Evolutionary conservation across 1,284 basidiomycete genomes (phyloP), one percentile per base, ranked within the genome.

Genomic region (Pyrrhoderma lamaoense): DNA sequence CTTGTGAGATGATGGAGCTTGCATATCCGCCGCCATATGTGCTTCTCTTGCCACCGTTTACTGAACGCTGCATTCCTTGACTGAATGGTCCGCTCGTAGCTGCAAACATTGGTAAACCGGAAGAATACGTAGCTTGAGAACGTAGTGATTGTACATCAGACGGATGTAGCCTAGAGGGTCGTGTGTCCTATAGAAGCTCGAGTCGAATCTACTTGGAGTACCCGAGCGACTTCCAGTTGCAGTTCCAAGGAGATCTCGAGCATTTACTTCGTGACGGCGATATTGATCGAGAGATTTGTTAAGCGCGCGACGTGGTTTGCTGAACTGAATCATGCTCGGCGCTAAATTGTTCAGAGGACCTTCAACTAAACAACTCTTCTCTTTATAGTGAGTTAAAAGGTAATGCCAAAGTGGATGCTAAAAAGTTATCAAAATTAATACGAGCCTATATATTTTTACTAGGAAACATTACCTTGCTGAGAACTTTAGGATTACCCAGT

Each of bases 351-450:
- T 95, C 48, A 99, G 75, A 1, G 94, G 92, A 2, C 96, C 96
- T 67, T 99, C 96, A 23, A 99, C 96, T 45, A 99, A 82, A 62
- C 83, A 86, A 52, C 75, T 82, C 68, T 90, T 93, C 70, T 98
- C 95, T 72, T 99, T 99, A 81, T 95, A 99, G 66, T 99, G 96
- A 0, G 93, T 96, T 49, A 99, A 77, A 49, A 99, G 82, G 65
- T 95, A 94, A 66, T 99, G 93, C 96, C 96, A 99, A 8, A 99
- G 76, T 2, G 93, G 92, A 64, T 98, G 94, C 93, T 97, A 61
- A 43, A 57, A 42, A 52, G 36, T 40, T 48, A 52, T 46, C 57
- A 49, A 52, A 31, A 39, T 40, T 49, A 45, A 51, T 38, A 14
- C 47, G n/a, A n/a, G n/a, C n/a, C n/a, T n/a, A n/a, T n/a, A n/a